Evolutionary conservation across 2,329 filamentous ascomycete species (phyloP).

Genomic region (Fusarium sp.): DNA sequence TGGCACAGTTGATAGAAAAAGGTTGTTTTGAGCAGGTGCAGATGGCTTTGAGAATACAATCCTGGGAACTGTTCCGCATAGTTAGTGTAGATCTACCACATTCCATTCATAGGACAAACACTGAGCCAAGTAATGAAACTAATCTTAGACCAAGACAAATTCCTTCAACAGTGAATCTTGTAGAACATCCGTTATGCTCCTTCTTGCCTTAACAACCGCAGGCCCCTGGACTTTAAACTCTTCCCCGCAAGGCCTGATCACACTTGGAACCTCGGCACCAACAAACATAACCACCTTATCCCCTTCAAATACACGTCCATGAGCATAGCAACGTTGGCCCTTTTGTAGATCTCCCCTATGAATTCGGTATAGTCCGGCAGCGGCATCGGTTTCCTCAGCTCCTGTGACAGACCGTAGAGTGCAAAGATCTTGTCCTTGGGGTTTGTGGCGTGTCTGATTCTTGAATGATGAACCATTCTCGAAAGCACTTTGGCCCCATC

Average conservation of each 20-base stretch:
- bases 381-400: neutral
- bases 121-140: no score
- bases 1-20: neutral
- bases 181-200: neutral
- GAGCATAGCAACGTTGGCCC: neutral
- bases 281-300: neutral
- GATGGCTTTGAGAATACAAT: neutral
- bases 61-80: neutral
- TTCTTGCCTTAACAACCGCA: neutral
- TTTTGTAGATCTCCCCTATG: neutral
- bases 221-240: neutral
- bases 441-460: neutral
- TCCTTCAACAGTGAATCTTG: neutral
- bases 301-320: neutral
- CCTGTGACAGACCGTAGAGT: conserved; percentile 37
- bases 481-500: neutral
- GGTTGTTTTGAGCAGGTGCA: neutral
- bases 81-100: no score
- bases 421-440: conserved; percentile 1
- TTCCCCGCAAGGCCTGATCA: neutral
- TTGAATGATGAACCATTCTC: neutral
- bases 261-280: neutral
- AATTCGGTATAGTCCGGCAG: neutral
- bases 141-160: neutral
- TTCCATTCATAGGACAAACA: no score